phyloP scores from a whole-genome alignment of 345 rosid species.

The Acer saccharum region DNA sequence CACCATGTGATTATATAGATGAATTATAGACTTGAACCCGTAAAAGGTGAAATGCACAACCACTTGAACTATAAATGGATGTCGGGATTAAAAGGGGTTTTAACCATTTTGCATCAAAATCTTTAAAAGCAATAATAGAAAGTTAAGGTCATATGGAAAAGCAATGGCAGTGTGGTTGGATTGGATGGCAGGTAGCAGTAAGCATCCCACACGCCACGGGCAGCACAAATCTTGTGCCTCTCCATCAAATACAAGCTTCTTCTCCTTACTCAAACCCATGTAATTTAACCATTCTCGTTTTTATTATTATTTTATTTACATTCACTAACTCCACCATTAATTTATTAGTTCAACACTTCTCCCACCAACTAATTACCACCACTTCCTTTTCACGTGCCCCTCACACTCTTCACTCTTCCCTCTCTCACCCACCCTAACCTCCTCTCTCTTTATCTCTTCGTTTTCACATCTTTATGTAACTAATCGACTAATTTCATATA shows the following conservation, averaged over 20 bases:
- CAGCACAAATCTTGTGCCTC: constrained; percentile 85
- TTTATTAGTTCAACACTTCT: neutral
- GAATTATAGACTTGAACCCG: too few species aligned
- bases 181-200: constrained; percentile 26
- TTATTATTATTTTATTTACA: constrained; percentile 7
- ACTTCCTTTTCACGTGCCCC: constrained; percentile 52
- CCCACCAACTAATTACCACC: constrained; percentile 22
- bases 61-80: too few species aligned
- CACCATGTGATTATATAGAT: too few species aligned
- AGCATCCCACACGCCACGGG: constrained; percentile 76
- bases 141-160: neutral
- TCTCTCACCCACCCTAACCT: constrained; percentile 38
- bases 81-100: neutral
- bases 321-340: neutral
- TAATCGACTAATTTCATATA: too few species aligned
- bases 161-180: neutral
- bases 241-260: constrained; percentile 25
- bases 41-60: too few species aligned
- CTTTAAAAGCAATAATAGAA: neutral
- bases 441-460: constrained; percentile 4
- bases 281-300: neutral
- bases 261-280: neutral
- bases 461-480: too few species aligned
- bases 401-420: constrained; percentile 29
- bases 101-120: neutral